Percentiles rank a stretch among this genome's conserved stretches.
Evolutionary conservation across 352 stramenopile genomes (phyloP).

Genomic region (Elongisporangium prolatum): DNA sequence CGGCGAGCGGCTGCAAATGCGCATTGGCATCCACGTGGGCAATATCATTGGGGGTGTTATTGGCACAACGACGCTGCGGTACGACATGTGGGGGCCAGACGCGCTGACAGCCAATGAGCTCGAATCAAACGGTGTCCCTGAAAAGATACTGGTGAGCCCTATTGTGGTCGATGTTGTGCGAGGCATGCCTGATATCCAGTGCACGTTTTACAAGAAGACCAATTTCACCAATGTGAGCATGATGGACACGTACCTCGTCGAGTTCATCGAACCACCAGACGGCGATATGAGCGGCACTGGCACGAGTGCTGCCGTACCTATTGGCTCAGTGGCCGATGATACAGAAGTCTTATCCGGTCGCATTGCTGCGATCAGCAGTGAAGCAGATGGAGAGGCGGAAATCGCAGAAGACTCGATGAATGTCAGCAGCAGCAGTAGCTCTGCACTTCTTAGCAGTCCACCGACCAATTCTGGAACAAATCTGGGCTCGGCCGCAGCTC

Average conservation of each 20-base stretch:
- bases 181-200: slow-evolving; percentile 81
- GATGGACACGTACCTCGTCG: slow-evolving; percentile 83
- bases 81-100: slow-evolving; percentile 87
- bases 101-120: slow-evolving; percentile 82
- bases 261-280: slow-evolving; percentile 55
- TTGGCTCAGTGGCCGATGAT: slow-evolving; percentile 20
- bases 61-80: slow-evolving; percentile 80
- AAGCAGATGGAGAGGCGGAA: background rate
- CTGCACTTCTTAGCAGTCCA: background rate
- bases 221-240: slow-evolving; percentile 78
- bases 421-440: background rate
- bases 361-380: background rate
- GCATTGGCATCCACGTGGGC: slow-evolving; percentile 84
- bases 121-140: slow-evolving; percentile 81
- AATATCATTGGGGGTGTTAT: slow-evolving; percentile 88
- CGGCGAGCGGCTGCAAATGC: slow-evolving; percentile 79
- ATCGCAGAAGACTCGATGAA: background rate
- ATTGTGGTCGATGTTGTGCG: slow-evolving; percentile 79
- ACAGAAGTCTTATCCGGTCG: slow-evolving; percentile 2
- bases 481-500: background rate
- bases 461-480: background rate
- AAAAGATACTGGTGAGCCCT: slow-evolving; percentile 74
- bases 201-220: slow-evolving; percentile 77
- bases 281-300: slow-evolving; percentile 2
- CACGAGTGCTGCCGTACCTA: background rate